These are phyloP conservation scores for Botryotinia calthae DNA, from an alignment of 2,329 filamentous ascomycete genomes.

Conservation along the genomic window DNA sequence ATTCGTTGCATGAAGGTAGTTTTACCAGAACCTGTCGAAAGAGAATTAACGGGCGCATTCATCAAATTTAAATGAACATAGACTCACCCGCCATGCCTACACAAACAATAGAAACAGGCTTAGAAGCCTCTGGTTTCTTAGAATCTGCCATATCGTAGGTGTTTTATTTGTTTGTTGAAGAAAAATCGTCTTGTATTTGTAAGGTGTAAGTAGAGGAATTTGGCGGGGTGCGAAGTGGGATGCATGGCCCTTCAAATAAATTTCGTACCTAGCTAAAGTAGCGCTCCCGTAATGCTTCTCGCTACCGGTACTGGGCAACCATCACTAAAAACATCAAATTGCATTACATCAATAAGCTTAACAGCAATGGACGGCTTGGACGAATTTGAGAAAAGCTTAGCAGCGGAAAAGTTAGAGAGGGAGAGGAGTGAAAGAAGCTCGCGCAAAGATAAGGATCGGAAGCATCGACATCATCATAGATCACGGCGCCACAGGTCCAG, in stretches of 20 bases:
- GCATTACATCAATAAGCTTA: conserved; percentile 16
- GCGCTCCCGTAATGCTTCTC: conserved; percentile 9
- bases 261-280: conserved; percentile 22
- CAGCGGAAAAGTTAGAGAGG: conserved; percentile 58
- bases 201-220: conserved; percentile 19
- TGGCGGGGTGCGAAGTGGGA: conserved; percentile 33
- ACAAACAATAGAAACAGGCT: conserved; percentile 81
- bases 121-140: conserved; percentile 33
- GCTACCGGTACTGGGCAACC: conserved; percentile 8
- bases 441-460: conserved; percentile 44
- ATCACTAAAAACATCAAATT: conserved; percentile 14
- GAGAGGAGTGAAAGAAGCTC: conserved; percentile 48
- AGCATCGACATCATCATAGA: conserved; percentile 39
- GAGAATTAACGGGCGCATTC: conserved; percentile 14
- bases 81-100: conserved; percentile 86
- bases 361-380: conserved; percentile 52
- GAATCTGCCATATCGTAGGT: conserved; percentile 43
- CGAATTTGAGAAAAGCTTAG: conserved; percentile 77
- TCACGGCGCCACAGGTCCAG: conserved; percentile 34
- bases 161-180: not conserved
- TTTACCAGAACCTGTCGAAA: conserved; percentile 75
- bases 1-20: conserved; percentile 99
- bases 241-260: conserved; percentile 23
- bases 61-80: not conserved
- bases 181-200: conserved; percentile 6